Evolutionary conservation across 345 rosid genomes (phyloP), one percentile per base, ranked within the genome.

Genomic region (Balakata baccata): DNA sequence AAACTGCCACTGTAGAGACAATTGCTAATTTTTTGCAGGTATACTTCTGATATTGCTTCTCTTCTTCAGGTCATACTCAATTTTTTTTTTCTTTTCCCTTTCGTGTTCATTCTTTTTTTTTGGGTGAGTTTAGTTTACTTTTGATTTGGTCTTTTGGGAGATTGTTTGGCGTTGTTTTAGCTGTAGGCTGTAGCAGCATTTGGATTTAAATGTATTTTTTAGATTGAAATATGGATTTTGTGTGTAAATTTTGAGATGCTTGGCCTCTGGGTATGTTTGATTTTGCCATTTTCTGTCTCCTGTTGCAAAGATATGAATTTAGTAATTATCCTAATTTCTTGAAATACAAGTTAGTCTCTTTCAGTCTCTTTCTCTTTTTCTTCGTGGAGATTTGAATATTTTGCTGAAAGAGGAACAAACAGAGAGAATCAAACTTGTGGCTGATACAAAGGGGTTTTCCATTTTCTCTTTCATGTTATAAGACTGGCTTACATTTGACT

Each of bases 11-110:
- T 46, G 88, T 92, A 9, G 96, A 92, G 79, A 92, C 98, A 72
- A 87, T 92, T 81, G 98, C 97, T 62, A 94, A 94, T 89, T 86
- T 94, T 49, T 82, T 94, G 76, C 98, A 94, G 98, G 97, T 89
- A 51, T 29, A 14, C 0, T 46, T 46, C 34, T 29, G 34, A 29
- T 29, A 29, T 29, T 29, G 34, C 34, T 29, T 11, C 38, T 22
- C 22, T 73, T 1, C 38, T 20, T 45, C 23, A 63, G 13, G 29
- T 41, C 52, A 20, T 22, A 43, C 34, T 29, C 34, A n/a, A n/a
- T 29, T 29, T 29, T 25, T 25, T 22, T 59, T 68, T 58, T 22
- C 0, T n/a, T 69, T 56, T 53, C 38, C 22, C 43, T 52, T 18
- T 51, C 4, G 3, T 52, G n/a, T 51, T 41, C 2, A 14, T 11